Base-by-base conservation (phyloP, 176 grass and related monocot genomes). In the Rhynchospora pubera region DNA sequence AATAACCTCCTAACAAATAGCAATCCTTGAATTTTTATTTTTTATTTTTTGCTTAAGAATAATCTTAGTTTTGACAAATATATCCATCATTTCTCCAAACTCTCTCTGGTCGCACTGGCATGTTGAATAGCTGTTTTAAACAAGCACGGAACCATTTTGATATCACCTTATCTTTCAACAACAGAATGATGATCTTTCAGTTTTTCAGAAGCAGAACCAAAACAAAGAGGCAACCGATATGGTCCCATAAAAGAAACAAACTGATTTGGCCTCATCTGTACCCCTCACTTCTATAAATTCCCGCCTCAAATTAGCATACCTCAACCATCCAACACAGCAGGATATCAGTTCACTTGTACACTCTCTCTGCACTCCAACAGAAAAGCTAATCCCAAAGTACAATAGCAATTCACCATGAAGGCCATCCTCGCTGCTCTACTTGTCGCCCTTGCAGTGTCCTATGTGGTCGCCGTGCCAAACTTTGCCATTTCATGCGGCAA, bases 401-500 rank as follows among this genome's bases (percentile, higher is more conserved):
- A 22, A 13, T 8, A 56, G 13, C 8, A 56, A 59, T 44, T 45
- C 34, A 85, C 32, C 46, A 67, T 83, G 65, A 89, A 80, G 69
- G 2, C 47, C 22, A 51, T 32, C 0, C 14, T 34, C 24, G 16
- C 75, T 6, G 39, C 28, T 9, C 9, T 56, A 22, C 44, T 78
- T 22, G 22, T 32, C 42, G 7, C 32, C 23, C 34, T 65, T 12
- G 53, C 72, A 6, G 43, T 63, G 28, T 75, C 1, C 11, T 71
- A 47, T 21, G 8, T 86, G 62, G 32, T 86, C 0, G 73, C 23
- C 14, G 8, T 6, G 3, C 84, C 67, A 8, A 26, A 6, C 42
- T 19, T 39, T n/a, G 85, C 85, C 10, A 74, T 91, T 62, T 86
- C 57, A 13, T 91, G 89, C 77, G 22, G n/a, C 16, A 85, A 91